These are phyloP conservation scores for Pleurotus salmoneostramineus DNA, from an alignment of 768 basidiomycete species.

Conservation along the genomic window DNA sequence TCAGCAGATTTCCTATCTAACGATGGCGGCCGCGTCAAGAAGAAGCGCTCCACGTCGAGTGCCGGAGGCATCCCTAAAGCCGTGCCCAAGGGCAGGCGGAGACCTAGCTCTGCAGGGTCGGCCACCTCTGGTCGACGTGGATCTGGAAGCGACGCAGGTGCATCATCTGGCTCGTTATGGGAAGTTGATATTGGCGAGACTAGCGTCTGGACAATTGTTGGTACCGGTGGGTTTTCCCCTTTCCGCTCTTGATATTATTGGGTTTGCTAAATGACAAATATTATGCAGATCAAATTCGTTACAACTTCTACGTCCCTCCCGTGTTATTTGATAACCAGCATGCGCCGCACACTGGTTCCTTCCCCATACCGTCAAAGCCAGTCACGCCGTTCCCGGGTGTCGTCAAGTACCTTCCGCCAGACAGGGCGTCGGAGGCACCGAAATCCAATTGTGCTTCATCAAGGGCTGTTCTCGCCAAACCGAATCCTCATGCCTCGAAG, in stretches of 20 bases:
- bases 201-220: slow-evolving; percentile 92
- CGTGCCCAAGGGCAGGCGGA: slow-evolving; percentile 55
- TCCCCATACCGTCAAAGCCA: slow-evolving; percentile 77
- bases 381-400: slow-evolving; percentile 85
- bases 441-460: slow-evolving; percentile 66
- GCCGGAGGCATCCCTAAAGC: slow-evolving; percentile 55
- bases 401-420: slow-evolving; percentile 88
- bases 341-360: slow-evolving; percentile 64
- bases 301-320: slow-evolving; percentile 91
- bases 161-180: slow-evolving; percentile 79
- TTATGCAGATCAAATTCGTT: slow-evolving; percentile 76
- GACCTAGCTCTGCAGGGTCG: slow-evolving; percentile 76
- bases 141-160: slow-evolving; percentile 60
- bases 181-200: slow-evolving; percentile 91
- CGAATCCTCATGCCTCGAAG: slow-evolving; percentile 73
- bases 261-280: slow-evolving; percentile 12
- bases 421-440: slow-evolving; percentile 79
- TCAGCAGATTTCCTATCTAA: slow-evolving; percentile 68
- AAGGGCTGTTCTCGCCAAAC: slow-evolving; percentile 68
- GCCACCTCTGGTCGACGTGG: slow-evolving; percentile 65
- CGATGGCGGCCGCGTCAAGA: slow-evolving; percentile 83
- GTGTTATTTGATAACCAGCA: slow-evolving; percentile 79
- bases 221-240: slow-evolving; percentile 59
- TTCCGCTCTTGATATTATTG: background rate
- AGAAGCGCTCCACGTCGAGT: slow-evolving; percentile 77